These are phyloP conservation scores for Oldenlandia corymbosa DNA, from an alignment of 257 asterid species.

Conservation along the genomic window DNA sequence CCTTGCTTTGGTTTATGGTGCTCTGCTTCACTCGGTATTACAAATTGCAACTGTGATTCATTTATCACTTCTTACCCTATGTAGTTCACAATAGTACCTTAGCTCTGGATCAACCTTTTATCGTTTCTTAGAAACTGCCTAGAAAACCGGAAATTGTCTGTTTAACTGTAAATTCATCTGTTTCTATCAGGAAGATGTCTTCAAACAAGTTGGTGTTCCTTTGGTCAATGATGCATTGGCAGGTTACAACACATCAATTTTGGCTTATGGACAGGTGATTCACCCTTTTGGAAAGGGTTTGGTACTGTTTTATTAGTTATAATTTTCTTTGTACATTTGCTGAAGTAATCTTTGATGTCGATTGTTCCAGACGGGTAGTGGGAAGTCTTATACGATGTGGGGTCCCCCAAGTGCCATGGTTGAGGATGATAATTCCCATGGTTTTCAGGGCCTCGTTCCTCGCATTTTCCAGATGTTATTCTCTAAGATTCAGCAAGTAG, in stretches of 20 bases:
- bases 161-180: neutral
- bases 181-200: conserved; percentile 55
- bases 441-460: conserved; percentile 80
- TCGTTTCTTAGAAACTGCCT: no score
- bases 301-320: neutral
- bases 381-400: conserved; percentile 95
- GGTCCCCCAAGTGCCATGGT: conserved; percentile 94
- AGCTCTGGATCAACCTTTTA: no score
- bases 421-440: conserved; percentile 53
- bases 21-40: neutral
- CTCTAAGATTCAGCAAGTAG: conserved; percentile 73
- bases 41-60: neutral
- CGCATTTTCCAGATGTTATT: conserved; percentile 78
- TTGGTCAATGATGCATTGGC: conserved; percentile 83
- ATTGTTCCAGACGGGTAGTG: conserved; percentile 79
- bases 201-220: conserved; percentile 67
- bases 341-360: conserved; percentile 3
- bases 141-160: no score
- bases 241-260: conserved; percentile 80
- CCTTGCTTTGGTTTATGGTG: neutral
- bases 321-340: neutral
- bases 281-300: neutral
- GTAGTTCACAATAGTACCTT: neutral
- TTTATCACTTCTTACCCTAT: neutral
- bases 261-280: conserved; percentile 95